Percentiles rank a stretch among this genome's conserved stretches.
phyloP scores from a whole-genome alignment of 1,284 basidiomycete species.

The Ustilago loliicola region DNA sequence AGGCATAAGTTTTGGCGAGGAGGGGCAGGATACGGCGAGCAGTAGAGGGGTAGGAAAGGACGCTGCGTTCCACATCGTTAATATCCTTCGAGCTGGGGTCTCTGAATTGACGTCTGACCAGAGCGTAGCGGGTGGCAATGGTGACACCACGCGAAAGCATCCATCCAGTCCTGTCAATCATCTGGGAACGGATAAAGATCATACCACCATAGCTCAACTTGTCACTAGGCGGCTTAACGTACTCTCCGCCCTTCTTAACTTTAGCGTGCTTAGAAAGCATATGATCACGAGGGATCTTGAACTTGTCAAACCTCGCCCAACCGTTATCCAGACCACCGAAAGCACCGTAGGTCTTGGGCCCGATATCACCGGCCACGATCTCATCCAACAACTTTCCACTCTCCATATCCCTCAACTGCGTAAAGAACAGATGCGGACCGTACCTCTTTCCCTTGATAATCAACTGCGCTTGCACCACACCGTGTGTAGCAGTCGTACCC shows the following conservation, averaged over 20 bases:
- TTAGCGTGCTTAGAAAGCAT: conserved; percentile 83
- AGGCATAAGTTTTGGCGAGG: conserved; percentile 71
- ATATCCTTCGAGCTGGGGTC: conserved; percentile 64
- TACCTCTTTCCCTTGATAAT: conserved; percentile 78
- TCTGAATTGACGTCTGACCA: conserved; percentile 78
- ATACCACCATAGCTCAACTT: conserved; percentile 82
- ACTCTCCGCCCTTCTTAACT: conserved; percentile 79
- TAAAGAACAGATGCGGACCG: conserved; percentile 83
- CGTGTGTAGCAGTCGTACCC: conserved; percentile 82
- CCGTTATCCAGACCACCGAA: conserved; percentile 78
- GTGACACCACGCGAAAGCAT: conserved; percentile 78
- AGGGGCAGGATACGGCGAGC: conserved; percentile 70
- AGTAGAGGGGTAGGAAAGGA: conserved; percentile 71
- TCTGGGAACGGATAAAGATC: conserved; percentile 72
- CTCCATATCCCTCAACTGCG: conserved; percentile 73
- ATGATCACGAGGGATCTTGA: conserved; percentile 80
- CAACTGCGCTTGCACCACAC: conserved; percentile 82
- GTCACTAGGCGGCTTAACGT: conserved; percentile 79
- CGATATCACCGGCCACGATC: conserved; percentile 81
- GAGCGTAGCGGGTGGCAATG: conserved; percentile 80
- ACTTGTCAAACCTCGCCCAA: conserved; percentile 77
- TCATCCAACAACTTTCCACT: conserved; percentile 77
- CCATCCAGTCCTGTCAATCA: conserved; percentile 78
- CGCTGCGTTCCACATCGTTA: conserved; percentile 71
- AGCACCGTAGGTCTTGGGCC: conserved; percentile 75